Conservation (phyloP, 2,329 filamentous ascomycete genomes). For the Didymella glomerata region DNA sequence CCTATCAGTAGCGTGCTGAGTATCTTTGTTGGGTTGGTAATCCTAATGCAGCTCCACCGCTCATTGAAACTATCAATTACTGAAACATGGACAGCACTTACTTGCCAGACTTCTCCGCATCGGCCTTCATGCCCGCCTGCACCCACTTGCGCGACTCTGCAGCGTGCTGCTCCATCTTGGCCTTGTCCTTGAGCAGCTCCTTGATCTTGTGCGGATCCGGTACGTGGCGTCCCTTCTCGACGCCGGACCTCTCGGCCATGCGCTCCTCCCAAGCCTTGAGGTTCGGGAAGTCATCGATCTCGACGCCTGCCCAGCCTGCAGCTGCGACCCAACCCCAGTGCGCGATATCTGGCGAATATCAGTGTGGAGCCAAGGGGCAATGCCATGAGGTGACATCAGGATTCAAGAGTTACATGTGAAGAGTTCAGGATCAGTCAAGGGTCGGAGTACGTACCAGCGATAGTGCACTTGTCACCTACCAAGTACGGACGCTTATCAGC, state of each 20-base stretch:
- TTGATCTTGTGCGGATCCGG: slow-evolving; percentile 70
- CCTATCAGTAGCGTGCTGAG: not conserved
- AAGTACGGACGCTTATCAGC: slow-evolving; percentile 61
- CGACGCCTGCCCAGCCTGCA: slow-evolving; percentile 67
- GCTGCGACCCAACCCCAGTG: slow-evolving; percentile 79
- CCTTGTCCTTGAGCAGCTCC: slow-evolving; percentile 66
- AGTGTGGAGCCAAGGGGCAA: not conserved
- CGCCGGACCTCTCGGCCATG: slow-evolving; percentile 71
- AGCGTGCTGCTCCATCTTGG: slow-evolving; percentile 65
- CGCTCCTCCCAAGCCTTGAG: slow-evolving; percentile 80
- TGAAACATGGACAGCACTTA: slow-evolving; percentile 30
- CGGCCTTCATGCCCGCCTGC: slow-evolving; percentile 72
- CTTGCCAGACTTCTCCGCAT: slow-evolving; percentile 53
- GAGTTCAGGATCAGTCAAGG: not conserved
- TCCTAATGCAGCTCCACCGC: not conserved
- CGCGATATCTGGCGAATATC: slow-evolving; percentile 67
- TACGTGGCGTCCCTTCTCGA: slow-evolving; percentile 79
- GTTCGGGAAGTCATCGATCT: slow-evolving; percentile 77
- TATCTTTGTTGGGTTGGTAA: not conserved
- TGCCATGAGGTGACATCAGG: not conserved
- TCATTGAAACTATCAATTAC: not conserved
- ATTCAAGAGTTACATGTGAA: not conserved
- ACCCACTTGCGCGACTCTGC: slow-evolving; percentile 69
- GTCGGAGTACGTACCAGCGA: slow-evolving; percentile 36
- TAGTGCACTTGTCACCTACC: slow-evolving; percentile 71